phyloP scores from a whole-genome alignment of 1,284 basidiomycete genomes.

The Caloboletus firmus region DNA sequence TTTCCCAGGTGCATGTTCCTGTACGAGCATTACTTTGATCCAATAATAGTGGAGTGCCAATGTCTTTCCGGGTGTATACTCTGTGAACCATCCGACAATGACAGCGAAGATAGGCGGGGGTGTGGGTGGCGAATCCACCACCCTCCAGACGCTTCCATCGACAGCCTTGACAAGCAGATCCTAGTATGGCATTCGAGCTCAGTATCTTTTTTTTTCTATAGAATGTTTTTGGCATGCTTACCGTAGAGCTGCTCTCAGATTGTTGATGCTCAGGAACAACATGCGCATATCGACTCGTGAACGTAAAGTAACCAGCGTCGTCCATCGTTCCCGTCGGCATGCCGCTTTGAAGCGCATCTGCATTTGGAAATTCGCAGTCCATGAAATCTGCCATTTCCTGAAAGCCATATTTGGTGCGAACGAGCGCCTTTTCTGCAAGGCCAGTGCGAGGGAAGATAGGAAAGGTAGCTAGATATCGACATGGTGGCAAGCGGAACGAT shows the following conservation, averaged over 20 bases:
- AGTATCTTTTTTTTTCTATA: background rate
- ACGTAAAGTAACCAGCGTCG: background rate
- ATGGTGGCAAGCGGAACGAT: conserved; percentile 5
- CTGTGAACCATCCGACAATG: conserved; percentile 1
- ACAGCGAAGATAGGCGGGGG: background rate
- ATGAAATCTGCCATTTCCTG: conserved; percentile 3
- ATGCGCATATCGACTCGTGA: background rate
- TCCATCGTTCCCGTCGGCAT: conserved; percentile 5
- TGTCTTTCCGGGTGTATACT: background rate
- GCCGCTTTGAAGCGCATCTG: background rate
- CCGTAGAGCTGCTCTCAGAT: background rate
- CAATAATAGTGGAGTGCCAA: conserved; percentile 1
- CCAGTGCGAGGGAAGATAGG: conserved; percentile 1
- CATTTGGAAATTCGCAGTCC: conserved; percentile 3
- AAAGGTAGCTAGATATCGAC: conserved; percentile 2
- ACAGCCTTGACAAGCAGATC: conserved; percentile 1
- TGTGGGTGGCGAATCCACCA: background rate
- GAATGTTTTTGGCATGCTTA: background rate
- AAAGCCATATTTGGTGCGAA: conserved; percentile 1
- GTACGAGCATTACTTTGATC: conserved; percentile 3
- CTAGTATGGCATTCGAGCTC: background rate
- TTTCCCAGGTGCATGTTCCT: conserved; percentile 1
- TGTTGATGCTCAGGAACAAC: background rate
- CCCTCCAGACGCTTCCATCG: background rate
- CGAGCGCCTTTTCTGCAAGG: conserved; percentile 3